Conservation (phyloP, 441 rosid genomes). For the Melastoma candidum region DNA sequence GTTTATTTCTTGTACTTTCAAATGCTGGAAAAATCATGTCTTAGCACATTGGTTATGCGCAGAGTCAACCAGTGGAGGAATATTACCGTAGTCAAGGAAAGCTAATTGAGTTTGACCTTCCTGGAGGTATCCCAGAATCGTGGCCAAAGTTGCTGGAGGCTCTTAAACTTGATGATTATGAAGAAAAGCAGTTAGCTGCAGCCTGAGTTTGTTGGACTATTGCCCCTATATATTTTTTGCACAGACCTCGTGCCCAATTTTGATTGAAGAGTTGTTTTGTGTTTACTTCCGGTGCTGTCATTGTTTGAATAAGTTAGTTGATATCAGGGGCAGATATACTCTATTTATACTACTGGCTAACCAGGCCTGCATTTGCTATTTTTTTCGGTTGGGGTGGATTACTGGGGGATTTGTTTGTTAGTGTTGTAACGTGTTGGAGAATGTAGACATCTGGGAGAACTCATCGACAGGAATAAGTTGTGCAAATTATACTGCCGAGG, state of each 20-base stretch:
- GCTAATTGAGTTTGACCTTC: constrained; percentile 51
- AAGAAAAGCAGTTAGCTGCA: constrained; percentile 46
- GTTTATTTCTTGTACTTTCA: no score
- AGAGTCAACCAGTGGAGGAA: constrained; percentile 64
- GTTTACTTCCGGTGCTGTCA: constrained; percentile 5
- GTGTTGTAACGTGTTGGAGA: no score
- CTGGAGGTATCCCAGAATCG: constrained; percentile 61
- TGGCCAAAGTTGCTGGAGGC: constrained; percentile 78
- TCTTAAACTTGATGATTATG: constrained; percentile 48
- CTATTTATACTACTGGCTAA: background rate
- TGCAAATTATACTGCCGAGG: no score
- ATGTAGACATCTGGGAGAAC: no score
- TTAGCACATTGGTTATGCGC: constrained; percentile 15
- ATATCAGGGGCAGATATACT: no score
- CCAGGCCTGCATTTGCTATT: background rate
- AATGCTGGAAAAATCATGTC: constrained; percentile 1
- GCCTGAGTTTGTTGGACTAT: constrained; percentile 27
- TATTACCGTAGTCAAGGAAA: constrained; percentile 45
- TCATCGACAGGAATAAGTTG: no score
- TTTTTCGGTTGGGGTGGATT: no score
- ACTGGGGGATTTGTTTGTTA: no score
- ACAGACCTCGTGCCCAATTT: constrained; percentile 40
- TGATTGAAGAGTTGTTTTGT: constrained; percentile 24
- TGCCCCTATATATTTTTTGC: constrained; percentile 46
- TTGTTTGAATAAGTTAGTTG: background rate